Percentiles rank a stretch among this genome's conserved stretches.
Evolutionary conservation across 23 red algal species (phyloP).

Genomic region (Cyanidium caldarium): DNA sequence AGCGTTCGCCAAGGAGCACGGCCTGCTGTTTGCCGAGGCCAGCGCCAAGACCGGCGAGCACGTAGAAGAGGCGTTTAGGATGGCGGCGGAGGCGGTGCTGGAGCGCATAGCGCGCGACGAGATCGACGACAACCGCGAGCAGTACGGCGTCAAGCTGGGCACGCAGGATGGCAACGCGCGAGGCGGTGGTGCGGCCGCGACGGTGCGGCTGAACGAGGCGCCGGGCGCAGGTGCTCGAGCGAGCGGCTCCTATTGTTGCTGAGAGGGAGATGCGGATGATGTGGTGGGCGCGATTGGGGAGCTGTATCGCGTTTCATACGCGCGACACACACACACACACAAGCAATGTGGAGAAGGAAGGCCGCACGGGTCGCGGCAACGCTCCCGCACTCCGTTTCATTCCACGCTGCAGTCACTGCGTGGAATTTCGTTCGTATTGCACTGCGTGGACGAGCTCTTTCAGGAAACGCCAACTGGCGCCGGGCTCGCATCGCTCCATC

Average conservation of each 20-base stretch:
- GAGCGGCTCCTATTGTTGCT: too few species aligned
- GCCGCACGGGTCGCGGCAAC: too few species aligned
- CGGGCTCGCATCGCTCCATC: not conserved
- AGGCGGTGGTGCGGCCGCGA: too few species aligned
- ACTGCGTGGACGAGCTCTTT: not conserved
- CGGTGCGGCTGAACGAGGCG: too few species aligned
- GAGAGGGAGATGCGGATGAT: too few species aligned
- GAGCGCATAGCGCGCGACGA: conserved; percentile 73
- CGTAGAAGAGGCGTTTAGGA: conserved; percentile 71
- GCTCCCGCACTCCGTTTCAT: too few species aligned
- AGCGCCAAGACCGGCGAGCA: conserved; percentile 68
- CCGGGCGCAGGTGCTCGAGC: too few species aligned
- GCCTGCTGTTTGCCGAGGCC: conserved; percentile 80
- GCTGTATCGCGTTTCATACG: too few species aligned
- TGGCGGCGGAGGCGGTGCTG: conserved; percentile 43
- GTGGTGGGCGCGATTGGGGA: too few species aligned
- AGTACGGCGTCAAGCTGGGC: conserved; percentile 78
- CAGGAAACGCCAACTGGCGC: not conserved
- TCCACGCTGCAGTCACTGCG: too few species aligned
- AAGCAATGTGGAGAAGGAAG: too few species aligned
- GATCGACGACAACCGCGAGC: conserved; percentile 69
- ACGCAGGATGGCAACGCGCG: not conserved
- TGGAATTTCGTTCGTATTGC: not conserved
- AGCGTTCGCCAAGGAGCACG: conserved; percentile 73
- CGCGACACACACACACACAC: too few species aligned